Conservation (phyloP, 176 grass and related monocot genomes). For the Canna indica region DNA sequence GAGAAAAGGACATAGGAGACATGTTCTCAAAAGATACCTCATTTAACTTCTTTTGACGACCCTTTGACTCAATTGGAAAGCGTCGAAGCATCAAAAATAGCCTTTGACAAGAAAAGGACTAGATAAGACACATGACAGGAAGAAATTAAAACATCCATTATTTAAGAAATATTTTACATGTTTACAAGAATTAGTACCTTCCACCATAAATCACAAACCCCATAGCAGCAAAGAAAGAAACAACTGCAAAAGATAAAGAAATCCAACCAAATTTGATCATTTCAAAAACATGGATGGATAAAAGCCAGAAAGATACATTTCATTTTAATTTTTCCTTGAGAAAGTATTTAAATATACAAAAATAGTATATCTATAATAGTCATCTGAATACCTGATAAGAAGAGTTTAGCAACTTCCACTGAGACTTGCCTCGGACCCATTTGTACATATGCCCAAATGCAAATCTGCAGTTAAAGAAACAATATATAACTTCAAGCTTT, state of each 20-base stretch:
- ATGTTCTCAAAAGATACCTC: constrained; percentile 14
- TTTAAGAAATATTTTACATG: background rate
- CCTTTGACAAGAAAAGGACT: constrained; percentile 7
- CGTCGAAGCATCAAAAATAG: constrained; percentile 21
- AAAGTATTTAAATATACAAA: background rate
- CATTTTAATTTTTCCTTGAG: background rate
- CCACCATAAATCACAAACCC: constrained; percentile 76
- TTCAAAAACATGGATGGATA: constrained; percentile 41
- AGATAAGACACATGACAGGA: background rate
- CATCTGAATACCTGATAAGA: constrained; percentile 7
- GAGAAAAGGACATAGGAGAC: background rate
- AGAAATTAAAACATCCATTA: background rate
- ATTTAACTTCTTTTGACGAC: constrained; percentile 22
- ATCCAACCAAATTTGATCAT: constrained; percentile 6
- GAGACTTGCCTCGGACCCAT: background rate
- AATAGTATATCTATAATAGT: background rate
- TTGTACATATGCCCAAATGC: constrained; percentile 17
- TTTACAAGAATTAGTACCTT: constrained; percentile 29
- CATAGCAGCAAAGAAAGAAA: constrained; percentile 67
- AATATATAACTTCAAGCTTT: background rate
- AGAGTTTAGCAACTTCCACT: constrained; percentile 14
- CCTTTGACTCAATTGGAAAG: constrained; percentile 27
- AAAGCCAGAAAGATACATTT: constrained; percentile 34
- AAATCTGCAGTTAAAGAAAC: constrained; percentile 8
- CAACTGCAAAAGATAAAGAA: constrained; percentile 19